These are phyloP conservation scores for Craterostigma plantagineum DNA, from an alignment of 257 asterid genomes.

Conservation along the genomic window DNA sequence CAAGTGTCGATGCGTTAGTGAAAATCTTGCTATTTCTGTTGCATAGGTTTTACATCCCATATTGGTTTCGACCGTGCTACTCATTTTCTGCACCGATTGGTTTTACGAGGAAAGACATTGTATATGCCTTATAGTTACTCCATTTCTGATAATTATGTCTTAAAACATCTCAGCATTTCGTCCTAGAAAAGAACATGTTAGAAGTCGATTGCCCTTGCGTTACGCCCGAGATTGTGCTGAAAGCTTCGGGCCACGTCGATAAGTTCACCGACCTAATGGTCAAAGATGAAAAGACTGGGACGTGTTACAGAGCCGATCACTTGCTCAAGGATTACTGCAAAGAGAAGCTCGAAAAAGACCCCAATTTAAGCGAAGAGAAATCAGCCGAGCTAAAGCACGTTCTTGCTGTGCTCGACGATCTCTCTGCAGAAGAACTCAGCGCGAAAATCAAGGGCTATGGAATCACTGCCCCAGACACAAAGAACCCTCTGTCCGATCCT, in stretches of 20 bases:
- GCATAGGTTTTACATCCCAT: no score
- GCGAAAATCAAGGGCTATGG: conserved; percentile 43
- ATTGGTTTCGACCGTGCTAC: no score
- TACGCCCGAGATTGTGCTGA: conserved; percentile 52
- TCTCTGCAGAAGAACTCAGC: conserved; percentile 36
- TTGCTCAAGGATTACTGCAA: conserved; percentile 53
- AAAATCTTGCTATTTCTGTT: no score
- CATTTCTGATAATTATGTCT: not conserved
- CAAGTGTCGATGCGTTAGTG: no score
- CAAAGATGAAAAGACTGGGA: conserved; percentile 51
- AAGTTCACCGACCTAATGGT: conserved; percentile 79
- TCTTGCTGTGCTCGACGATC: conserved; percentile 51
- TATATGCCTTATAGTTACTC: not conserved
- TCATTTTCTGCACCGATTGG: no score
- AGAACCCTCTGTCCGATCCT: conserved; percentile 42
- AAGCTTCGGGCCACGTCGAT: conserved; percentile 74
- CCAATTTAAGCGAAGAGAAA: conserved; percentile 19
- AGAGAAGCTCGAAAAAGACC: conserved; percentile 49
- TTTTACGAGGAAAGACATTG: no score
- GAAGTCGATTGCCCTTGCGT: conserved; percentile 75
- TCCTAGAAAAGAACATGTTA: conserved; percentile 54
- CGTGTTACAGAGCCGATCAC: conserved; percentile 53
- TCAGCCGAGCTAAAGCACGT: conserved; percentile 30
- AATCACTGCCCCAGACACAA: conserved; percentile 49
- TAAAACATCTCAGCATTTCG: conserved; percentile 40